A percentile compares a stretch with the other conserved stretches of the same genome.
These are phyloP conservation scores for Botrytis sinoallii DNA, from an alignment of 2,329 filamentous ascomycete genomes.

Conservation along the genomic window DNA sequence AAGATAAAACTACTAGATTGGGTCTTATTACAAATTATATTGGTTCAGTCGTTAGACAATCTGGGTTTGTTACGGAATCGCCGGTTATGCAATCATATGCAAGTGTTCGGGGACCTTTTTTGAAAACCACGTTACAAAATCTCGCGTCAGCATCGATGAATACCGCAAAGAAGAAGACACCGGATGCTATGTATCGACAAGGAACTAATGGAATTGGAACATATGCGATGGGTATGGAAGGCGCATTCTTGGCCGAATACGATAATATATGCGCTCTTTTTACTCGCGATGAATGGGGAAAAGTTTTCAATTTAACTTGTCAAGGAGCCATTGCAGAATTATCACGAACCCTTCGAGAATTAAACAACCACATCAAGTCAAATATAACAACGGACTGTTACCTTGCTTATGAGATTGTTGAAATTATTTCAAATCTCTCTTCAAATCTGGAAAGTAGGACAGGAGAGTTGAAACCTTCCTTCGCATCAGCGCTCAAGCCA, in stretches of 20 bases:
- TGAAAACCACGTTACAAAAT: slow-evolving; percentile 79
- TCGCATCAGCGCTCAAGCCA: slow-evolving; percentile 83
- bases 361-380: slow-evolving; percentile 84
- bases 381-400: slow-evolving; percentile 91
- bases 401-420: slow-evolving; percentile 90
- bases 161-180: slow-evolving; percentile 72
- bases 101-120: slow-evolving; percentile 80
- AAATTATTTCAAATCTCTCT: slow-evolving; percentile 79
- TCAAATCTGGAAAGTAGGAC: slow-evolving; percentile 77
- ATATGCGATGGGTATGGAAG: slow-evolving; percentile 84
- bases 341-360: slow-evolving; percentile 77
- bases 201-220: slow-evolving; percentile 89
- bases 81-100: slow-evolving; percentile 80
- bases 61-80: slow-evolving; percentile 53
- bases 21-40: slow-evolving; percentile 77
- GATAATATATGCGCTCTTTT: slow-evolving; percentile 89
- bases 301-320: slow-evolving; percentile 75
- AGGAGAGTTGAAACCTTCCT: slow-evolving; percentile 77
- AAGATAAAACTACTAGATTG: slow-evolving; percentile 72
- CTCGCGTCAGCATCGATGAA: slow-evolving; percentile 82
- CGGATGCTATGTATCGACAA: slow-evolving; percentile 79
- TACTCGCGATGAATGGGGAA: slow-evolving; percentile 76
- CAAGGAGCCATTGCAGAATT: slow-evolving; percentile 77
- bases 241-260: slow-evolving; percentile 82
- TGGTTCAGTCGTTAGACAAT: slow-evolving; percentile 55